Evolutionary conservation across 2,329 filamentous ascomycete species (phyloP).

Genomic region (Teratosphaeriaceae sp.): DNA sequence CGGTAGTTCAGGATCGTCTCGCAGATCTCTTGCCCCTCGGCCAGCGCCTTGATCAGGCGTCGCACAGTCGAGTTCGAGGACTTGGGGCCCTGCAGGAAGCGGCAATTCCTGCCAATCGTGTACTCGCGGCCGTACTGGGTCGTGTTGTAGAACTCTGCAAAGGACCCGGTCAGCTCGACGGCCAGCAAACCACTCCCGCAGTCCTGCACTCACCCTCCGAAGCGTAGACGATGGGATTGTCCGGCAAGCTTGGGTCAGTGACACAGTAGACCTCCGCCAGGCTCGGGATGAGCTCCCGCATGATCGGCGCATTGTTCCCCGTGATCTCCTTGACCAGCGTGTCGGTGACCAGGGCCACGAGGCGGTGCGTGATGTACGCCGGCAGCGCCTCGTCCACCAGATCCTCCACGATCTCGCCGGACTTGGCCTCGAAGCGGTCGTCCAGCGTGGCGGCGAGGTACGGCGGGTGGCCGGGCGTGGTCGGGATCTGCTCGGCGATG

Average conservation of each 20-base stretch:
- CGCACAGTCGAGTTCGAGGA: constrained; percentile 28
- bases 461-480: constrained; percentile 18
- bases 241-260: constrained; percentile 35
- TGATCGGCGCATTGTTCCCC: constrained; percentile 33
- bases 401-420: constrained; percentile 26
- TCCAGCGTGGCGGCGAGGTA: constrained; percentile 31
- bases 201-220: constrained; percentile 28
- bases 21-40: constrained; percentile 34
- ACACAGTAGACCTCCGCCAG: constrained; percentile 42
- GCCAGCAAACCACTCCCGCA: not conserved
- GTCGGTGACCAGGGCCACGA: constrained; percentile 36
- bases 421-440: constrained; percentile 30
- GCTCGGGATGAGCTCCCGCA: constrained; percentile 35
- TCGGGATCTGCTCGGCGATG: constrained; percentile 30
- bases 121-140: constrained; percentile 38
- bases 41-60: constrained; percentile 31
- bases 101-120: constrained; percentile 39
- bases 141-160: constrained; percentile 37
- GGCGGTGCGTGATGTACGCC: constrained; percentile 35
- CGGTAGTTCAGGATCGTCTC: constrained; percentile 40
- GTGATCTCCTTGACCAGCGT: constrained; percentile 39
- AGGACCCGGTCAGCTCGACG: constrained; percentile 17
- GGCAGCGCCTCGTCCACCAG: constrained; percentile 37
- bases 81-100: constrained; percentile 39
- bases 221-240: constrained; percentile 42